Evolutionary conservation across 2,329 filamentous ascomycete genomes (phyloP), one percentile per base, ranked within the genome.

Genomic region (Teratosphaeria zuluensis): DNA sequence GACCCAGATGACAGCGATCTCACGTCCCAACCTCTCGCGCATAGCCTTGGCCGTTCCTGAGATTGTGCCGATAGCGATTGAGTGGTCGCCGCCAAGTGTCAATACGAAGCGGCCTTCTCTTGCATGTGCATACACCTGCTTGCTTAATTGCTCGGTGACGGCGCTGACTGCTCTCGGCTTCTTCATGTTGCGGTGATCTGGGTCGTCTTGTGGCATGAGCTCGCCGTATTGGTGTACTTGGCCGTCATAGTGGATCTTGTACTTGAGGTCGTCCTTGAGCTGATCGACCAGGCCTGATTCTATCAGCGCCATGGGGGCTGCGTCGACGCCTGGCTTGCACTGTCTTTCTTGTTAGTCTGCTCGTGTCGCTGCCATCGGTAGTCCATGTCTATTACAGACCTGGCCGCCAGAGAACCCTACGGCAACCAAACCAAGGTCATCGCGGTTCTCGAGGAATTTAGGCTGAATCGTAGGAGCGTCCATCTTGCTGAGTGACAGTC

Each of bases 331-430:
- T 48, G 86, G 80, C 77, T 97, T 96, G 78, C 87, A 87, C 90
- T 95, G 64, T 31, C 28, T 14, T 28, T 28, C 60, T 31, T n/a
- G 58, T 67, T 33, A 61, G 59, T 48, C 28, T 55, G 60, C 52
- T 30, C n/a, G 21, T 31, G 12, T 35, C 21, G 21, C 51, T 38
- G 16, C 35, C 35, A 46, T 24, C 54, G 53, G 28, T 11, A 16
- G 46, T 28, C 24, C 9, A 9, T 8, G 46, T 28, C 24, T 9
- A 9, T 8, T 14, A 58, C 65, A 54, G 84, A 94, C 91, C 84
- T 96, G 94, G 59, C 94, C 94, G 65, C 92, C 92, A 57, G 91
- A 95, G 80, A 97, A 99, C 63, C 92, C 92, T 42, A 97, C 94
- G 55, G 92, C 91, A 42, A 97, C 90, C 58, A 99, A 83, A 62